A percentile compares a stretch with the other conserved stretches of the same genome.
phyloP scores from a whole-genome alignment of 1,284 basidiomycete species.

The Paramarasmius palmivorus region DNA sequence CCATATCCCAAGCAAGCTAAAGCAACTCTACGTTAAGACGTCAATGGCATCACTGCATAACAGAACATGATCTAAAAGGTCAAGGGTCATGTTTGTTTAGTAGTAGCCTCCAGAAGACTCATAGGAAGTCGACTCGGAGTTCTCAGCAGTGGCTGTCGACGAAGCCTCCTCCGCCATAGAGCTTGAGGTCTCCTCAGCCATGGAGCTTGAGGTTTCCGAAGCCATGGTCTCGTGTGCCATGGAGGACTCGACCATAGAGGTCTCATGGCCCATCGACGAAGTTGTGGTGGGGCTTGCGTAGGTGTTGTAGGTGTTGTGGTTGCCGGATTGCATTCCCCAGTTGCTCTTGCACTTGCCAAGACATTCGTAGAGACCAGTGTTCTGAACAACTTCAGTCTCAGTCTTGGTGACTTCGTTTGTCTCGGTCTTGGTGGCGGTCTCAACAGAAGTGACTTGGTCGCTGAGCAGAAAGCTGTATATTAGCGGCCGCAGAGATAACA shows the following conservation, averaged over 20 bases:
- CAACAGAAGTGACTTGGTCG: neutral
- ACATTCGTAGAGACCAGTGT: conserved; percentile 55
- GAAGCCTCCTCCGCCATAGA: neutral
- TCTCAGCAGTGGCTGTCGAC: neutral
- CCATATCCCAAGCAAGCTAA: conserved; percentile 15
- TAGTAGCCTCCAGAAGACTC: no score
- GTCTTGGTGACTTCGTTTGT: conserved; percentile 53
- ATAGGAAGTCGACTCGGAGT: neutral
- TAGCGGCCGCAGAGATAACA: conserved; percentile 29
- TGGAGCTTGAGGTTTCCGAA: neutral
- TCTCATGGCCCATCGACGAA: neutral
- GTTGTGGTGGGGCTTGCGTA: conserved; percentile 33
- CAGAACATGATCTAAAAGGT: neutral
- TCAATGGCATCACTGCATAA: conserved; percentile 12
- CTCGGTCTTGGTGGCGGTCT: conserved; percentile 35
- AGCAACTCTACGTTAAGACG: conserved; percentile 12
- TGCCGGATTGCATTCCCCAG: conserved; percentile 52
- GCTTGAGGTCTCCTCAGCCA: neutral
- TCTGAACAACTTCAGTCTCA: conserved; percentile 44
- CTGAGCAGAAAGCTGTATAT: neutral
- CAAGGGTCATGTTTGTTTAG: no score
- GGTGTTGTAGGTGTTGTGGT: conserved; percentile 52
- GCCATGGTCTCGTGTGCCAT: neutral
- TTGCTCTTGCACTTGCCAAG: conserved; percentile 58
- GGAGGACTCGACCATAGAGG: neutral